Percentiles rank a stretch among this genome's conserved stretches.
Evolutionary conservation across 305 asterid genomes (phyloP).

Genomic region (Solanum hybrid): DNA sequence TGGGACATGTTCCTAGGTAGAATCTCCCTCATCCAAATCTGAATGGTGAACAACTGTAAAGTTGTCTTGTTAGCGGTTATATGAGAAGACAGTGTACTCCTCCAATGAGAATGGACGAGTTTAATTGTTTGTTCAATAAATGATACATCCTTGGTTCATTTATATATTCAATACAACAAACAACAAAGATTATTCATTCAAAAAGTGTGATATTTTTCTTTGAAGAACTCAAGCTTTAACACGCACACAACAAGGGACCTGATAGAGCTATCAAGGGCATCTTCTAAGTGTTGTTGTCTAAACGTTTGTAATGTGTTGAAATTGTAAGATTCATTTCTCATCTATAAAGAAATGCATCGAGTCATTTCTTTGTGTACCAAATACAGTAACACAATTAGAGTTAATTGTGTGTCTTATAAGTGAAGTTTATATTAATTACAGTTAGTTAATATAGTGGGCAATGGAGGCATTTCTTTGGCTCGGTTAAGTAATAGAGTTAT

Average conservation of each 20-base stretch:
- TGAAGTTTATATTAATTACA: no score
- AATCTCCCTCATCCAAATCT: no score
- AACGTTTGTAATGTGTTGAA: no score
- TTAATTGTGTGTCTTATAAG: neutral
- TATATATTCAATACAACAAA: neutral
- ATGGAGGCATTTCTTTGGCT: neutral
- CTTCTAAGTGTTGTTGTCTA: neutral
- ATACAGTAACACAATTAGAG: neutral
- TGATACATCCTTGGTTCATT: neutral
- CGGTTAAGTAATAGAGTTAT: neutral
- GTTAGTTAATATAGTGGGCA: neutral
- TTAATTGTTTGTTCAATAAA: no score
- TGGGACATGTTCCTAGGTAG: neutral
- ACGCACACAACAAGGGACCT: neutral
- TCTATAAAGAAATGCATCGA: neutral
- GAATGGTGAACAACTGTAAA: neutral
- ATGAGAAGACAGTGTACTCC: neutral
- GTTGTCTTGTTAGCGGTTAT: neutral
- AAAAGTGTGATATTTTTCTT: neutral
- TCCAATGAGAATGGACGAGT: neutral
- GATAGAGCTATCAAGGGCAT: neutral
- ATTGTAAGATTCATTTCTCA: neutral
- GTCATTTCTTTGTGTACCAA: neutral
- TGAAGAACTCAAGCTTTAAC: neutral
- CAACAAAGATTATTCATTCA: neutral